Conservation (phyloP, 345 rosid genomes). For the Stellera chamaejasme region DNA sequence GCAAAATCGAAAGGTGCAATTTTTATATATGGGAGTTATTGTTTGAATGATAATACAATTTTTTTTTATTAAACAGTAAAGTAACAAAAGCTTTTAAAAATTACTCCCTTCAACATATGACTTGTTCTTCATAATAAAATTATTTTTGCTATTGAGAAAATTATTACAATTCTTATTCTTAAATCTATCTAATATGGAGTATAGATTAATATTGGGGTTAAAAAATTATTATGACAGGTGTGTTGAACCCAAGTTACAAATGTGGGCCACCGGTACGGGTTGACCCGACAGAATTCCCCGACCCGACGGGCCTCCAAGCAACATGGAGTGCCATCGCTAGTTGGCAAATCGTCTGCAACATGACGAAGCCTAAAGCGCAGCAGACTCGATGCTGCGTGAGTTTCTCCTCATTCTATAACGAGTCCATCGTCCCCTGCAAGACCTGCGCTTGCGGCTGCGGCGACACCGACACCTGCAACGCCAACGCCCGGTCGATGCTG, state of each 20-base stretch:
- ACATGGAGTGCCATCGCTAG: constrained; percentile 28
- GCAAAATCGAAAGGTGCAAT: too few species aligned
- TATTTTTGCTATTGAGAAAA: too few species aligned
- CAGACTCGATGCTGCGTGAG: constrained; percentile 44
- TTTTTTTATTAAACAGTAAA: too few species aligned
- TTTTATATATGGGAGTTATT: too few species aligned
- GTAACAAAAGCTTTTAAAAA: too few species aligned
- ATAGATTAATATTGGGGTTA: too few species aligned
- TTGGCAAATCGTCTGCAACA: constrained; percentile 57
- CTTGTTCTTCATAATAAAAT: too few species aligned
- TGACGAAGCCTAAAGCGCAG: constrained; percentile 19
- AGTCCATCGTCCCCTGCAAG: constrained; percentile 42
- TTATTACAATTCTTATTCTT: too few species aligned
- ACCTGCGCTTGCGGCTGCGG: constrained; percentile 47
- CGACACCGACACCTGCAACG: constrained; percentile 24
- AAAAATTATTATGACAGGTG: constrained; percentile 12
- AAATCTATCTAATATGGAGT: too few species aligned
- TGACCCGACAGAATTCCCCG: constrained; percentile 27
- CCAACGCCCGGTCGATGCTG: constrained; percentile 29
- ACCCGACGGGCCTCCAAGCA: constrained; percentile 32
- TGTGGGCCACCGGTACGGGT: constrained; percentile 41
- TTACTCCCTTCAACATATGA: too few species aligned
- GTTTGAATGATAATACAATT: too few species aligned
- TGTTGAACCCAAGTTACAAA: constrained; percentile 25
- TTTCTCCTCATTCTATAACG: constrained; percentile 48